These are phyloP conservation scores for Rhamnella rubrinervis DNA, from an alignment of 331 rosid genomes.

Conservation along the genomic window DNA sequence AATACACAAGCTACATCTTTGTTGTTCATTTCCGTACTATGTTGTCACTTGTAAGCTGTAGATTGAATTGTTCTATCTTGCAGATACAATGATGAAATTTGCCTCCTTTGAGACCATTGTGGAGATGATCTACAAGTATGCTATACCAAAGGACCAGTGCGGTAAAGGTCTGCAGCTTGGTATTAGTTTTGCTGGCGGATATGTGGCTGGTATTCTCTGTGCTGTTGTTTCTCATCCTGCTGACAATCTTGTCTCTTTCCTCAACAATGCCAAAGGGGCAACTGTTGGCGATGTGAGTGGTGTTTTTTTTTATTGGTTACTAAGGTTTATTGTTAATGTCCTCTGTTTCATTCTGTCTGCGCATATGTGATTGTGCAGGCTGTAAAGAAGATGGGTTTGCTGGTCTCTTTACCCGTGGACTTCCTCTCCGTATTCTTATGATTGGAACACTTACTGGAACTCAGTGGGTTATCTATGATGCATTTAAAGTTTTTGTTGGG, in stretches of 20 bases:
- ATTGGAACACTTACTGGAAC: conserved; percentile 96
- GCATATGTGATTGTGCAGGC: conserved; percentile 50
- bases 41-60: background rate
- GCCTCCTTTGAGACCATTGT: conserved; percentile 91
- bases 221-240: conserved; percentile 98
- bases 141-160: conserved; percentile 86
- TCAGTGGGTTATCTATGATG: conserved; percentile 95
- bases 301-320: conserved; percentile 9
- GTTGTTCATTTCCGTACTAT: background rate
- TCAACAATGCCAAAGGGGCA: conserved; percentile 95
- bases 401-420: conserved; percentile 88
- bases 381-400: conserved; percentile 72
- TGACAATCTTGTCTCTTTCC: conserved; percentile 94
- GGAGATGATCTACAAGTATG: conserved; percentile 71
- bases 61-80: conserved; percentile 14
- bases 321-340: background rate
- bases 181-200: conserved; percentile 93
- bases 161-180: conserved; percentile 83
- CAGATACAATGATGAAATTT: conserved; percentile 98
- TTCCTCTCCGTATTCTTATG: conserved; percentile 97
- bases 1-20: background rate
- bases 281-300: conserved; percentile 94
- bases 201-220: conserved; percentile 86
- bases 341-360: conserved; percentile 9
- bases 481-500: conserved; percentile 90